phyloP scores from a whole-genome alignment of 140 eudicot species.

The Ambrosia hybrid region DNA sequence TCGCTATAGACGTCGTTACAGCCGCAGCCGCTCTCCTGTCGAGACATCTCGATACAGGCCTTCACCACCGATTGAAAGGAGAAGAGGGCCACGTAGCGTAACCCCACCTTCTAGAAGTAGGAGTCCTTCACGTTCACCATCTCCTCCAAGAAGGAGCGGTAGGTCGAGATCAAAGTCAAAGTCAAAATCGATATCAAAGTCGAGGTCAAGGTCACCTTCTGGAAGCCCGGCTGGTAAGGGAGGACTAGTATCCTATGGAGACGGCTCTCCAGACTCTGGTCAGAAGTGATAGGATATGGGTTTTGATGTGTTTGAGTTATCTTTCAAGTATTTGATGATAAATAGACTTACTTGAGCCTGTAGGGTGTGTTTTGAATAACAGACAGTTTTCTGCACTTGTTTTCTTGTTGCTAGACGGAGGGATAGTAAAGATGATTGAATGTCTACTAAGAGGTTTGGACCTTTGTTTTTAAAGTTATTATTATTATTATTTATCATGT shows the following conservation, averaged over 20 bases:
- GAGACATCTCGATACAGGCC: constrained; percentile 66
- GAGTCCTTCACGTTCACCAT: constrained; percentile 59
- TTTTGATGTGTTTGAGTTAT: constrained; percentile 4
- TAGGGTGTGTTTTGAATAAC: constrained; percentile 43
- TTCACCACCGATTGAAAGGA: constrained; percentile 72
- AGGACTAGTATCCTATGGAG: constrained; percentile 89
- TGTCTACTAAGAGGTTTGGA: constrained; percentile 30
- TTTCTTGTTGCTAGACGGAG: constrained; percentile 24
- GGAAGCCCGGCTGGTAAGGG: constrained; percentile 71
- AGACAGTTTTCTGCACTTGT: constrained; percentile 15
- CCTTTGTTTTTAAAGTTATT: constrained; percentile 24
- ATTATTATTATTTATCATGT: not conserved
- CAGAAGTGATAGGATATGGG: constrained; percentile 34
- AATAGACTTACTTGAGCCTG: constrained; percentile 21
- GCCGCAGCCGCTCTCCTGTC: constrained; percentile 79
- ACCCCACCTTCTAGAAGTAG: constrained; percentile 69
- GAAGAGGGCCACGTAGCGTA: constrained; percentile 60
- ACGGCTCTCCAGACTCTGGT: constrained; percentile 84
- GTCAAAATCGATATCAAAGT: constrained; percentile 40
- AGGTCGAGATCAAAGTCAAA: constrained; percentile 42
- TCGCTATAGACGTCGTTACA: constrained; percentile 81
- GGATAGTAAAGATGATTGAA: constrained; percentile 23
- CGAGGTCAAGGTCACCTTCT: constrained; percentile 65
- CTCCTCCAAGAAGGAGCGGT: constrained; percentile 49
- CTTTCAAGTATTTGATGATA: not conserved